Conservation (phyloP, 345 rosid genomes). For the Melastoma malabathricum region DNA sequence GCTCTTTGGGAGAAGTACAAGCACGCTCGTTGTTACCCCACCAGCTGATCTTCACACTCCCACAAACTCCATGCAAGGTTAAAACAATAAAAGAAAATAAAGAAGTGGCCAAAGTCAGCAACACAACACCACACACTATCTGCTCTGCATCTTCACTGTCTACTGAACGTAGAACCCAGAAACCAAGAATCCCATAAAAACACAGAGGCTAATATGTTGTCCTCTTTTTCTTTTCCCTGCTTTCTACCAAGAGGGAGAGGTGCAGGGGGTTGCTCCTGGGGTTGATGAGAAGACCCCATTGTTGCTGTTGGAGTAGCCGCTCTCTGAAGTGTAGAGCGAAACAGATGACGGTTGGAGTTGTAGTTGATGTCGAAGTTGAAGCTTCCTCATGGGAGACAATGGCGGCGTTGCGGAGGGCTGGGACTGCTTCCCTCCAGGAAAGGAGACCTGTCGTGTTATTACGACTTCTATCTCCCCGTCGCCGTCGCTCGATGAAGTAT, state of each 20-base stretch:
- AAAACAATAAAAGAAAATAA: not conserved
- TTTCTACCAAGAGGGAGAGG: conserved; percentile 78
- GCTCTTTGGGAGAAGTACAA: too few relatives aligned
- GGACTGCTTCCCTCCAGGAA: too few relatives aligned
- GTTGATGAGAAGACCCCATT: conserved; percentile 41
- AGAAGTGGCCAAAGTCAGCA: not conserved
- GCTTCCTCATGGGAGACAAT: conserved; percentile 74
- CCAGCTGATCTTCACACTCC: too few relatives aligned
- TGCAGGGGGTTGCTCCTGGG: conserved; percentile 43
- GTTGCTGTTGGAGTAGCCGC: conserved; percentile 34
- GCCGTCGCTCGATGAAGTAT: conserved; percentile 30
- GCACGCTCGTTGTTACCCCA: too few relatives aligned
- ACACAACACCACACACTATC: too few relatives aligned
- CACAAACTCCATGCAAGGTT: too few relatives aligned
- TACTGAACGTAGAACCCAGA: conserved; percentile 15
- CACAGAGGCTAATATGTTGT: conserved; percentile 5
- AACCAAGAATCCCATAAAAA: conserved; percentile 20
- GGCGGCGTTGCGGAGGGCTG: conserved; percentile 31
- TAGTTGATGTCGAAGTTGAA: conserved; percentile 65
- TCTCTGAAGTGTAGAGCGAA: conserved; percentile 42
- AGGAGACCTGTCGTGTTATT: conserved; percentile 1
- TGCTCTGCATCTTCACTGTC: conserved; percentile 8
- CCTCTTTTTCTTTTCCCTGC: not conserved
- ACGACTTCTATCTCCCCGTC: conserved; percentile 7
- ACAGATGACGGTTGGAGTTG: conserved; percentile 69